Conservation (phyloP, 73 alveolate species). For the Diophrys appendiculata region DNA sequence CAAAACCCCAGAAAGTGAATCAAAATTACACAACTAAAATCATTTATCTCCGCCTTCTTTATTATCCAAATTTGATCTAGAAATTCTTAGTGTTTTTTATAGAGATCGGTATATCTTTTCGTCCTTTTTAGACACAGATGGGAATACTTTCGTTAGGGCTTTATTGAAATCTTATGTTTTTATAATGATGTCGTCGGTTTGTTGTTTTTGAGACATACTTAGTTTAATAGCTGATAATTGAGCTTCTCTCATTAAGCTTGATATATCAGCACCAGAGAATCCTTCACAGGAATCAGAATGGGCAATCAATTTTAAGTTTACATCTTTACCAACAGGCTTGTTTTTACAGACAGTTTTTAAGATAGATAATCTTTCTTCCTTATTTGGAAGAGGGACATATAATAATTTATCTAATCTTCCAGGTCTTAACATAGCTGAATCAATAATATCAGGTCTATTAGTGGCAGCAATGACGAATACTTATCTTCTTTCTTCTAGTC, state of each 20-base stretch:
- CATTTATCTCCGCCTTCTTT: neutral
- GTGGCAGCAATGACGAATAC: conserved; percentile 99
- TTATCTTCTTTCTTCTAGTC: conserved; percentile 93
- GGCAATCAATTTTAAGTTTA: conserved; percentile 80
- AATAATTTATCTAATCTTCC: conserved; percentile 97
- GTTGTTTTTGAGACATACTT: conserved; percentile 27
- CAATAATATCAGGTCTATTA: conserved; percentile 99
- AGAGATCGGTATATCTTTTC: conserved; percentile 76
- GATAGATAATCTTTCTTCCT: conserved; percentile 90
- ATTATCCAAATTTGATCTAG: conserved; percentile 65
- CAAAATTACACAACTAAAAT: too few relatives aligned
- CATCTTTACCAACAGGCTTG: conserved; percentile 75
- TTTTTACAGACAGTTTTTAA: conserved; percentile 85
- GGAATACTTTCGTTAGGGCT: conserved; percentile 85
- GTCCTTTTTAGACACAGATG: conserved; percentile 87
- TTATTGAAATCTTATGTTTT: conserved; percentile 77
- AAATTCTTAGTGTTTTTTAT: conserved; percentile 70
- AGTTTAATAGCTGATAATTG: conserved; percentile 86
- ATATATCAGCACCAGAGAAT: conserved; percentile 99
- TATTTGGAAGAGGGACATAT: conserved; percentile 98
- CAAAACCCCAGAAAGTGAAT: neutral
- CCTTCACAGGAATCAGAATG: conserved; percentile 85
- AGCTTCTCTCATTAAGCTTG: conserved; percentile 96
- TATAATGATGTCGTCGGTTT: conserved; percentile 52
- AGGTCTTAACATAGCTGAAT: conserved; percentile 99